Percentiles rank a stretch among this genome's conserved stretches.
Conservation (phyloP, 2,329 filamentous ascomycete genomes). For the Whalleya microplaca region DNA sequence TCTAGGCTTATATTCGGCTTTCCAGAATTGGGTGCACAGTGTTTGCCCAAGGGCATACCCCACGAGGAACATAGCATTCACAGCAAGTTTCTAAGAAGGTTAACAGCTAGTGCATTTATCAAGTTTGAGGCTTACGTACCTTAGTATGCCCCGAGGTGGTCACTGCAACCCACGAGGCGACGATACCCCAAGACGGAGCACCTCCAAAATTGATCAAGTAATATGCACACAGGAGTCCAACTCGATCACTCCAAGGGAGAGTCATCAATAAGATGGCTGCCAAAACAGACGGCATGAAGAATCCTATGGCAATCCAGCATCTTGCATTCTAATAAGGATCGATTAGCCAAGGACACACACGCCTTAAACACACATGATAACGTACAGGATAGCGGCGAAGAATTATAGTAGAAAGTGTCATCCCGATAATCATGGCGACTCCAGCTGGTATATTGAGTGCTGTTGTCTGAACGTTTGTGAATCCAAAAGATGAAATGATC, state of each 20-base stretch:
- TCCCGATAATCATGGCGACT: not conserved
- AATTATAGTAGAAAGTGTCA: conserved; percentile 3
- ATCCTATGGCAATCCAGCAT: conserved; percentile 6
- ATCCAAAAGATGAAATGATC: conserved; percentile 8
- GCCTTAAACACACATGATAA: not conserved
- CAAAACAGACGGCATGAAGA: conserved; percentile 8
- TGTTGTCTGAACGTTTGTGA: conserved; percentile 2
- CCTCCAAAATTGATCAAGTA: conserved; percentile 8
- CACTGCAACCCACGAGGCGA: conserved; percentile 7
- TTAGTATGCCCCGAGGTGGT: conserved; percentile 9
- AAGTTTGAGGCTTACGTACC: not conserved
- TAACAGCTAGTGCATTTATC: not conserved
- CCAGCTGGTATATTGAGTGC: conserved; percentile 6
- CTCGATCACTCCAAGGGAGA: conserved; percentile 3
- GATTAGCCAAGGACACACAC: not conserved
- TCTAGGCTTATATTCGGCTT: conserved; percentile 10
- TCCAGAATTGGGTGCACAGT: conserved; percentile 11
- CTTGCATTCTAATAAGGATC: conserved; percentile 4
- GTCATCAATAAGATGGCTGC: conserved; percentile 1
- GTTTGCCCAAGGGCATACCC: conserved; percentile 5
- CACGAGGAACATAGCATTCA: conserved; percentile 7
- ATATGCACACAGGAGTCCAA: conserved; percentile 8
- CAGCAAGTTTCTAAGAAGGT: conserved; percentile 5
- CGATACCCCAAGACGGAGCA: conserved; percentile 7
- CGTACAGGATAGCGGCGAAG: conserved; percentile 7